Conservation (phyloP, 2,329 filamentous ascomycete species). For the Apiospora saccharicola region DNA sequence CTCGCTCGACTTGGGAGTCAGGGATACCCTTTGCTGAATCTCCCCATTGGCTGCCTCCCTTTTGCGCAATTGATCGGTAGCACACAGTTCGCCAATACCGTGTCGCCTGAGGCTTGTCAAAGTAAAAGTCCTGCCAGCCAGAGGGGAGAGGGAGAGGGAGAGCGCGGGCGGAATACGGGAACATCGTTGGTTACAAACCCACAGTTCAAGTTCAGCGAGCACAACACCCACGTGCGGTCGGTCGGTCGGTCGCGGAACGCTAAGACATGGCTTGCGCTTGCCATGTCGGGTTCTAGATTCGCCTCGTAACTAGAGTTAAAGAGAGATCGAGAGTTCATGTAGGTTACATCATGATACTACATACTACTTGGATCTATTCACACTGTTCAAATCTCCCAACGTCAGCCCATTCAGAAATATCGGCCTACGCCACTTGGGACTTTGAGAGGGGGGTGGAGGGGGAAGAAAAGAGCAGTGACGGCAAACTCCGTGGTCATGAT, state of each 20-base stretch:
- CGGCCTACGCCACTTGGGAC: background rate
- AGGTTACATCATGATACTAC: background rate
- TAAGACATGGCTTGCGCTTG: constrained; percentile 9
- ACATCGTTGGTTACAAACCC: background rate
- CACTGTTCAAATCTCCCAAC: background rate
- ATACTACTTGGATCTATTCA: background rate
- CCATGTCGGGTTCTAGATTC: background rate
- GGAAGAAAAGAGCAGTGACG: background rate
- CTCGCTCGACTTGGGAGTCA: background rate
- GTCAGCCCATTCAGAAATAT: constrained; percentile 10
- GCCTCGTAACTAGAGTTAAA: background rate
- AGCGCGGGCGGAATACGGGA: background rate
- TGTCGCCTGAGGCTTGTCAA: background rate
- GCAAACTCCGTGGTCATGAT: background rate
- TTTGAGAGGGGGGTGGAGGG: background rate
- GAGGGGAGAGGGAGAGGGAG: background rate
- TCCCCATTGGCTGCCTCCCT: constrained; percentile 4
- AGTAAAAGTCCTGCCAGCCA: background rate
- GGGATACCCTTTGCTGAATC: background rate
- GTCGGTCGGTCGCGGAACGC: constrained; percentile 14
- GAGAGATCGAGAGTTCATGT: background rate
- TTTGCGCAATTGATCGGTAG: constrained; percentile 1
- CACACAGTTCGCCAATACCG: constrained; percentile 12
- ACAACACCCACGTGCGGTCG: constrained; percentile 20
- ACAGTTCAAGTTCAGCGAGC: constrained; percentile 7